Base-by-base conservation (phyloP, 257 asterid genomes). In the Petrea volubilis region DNA sequence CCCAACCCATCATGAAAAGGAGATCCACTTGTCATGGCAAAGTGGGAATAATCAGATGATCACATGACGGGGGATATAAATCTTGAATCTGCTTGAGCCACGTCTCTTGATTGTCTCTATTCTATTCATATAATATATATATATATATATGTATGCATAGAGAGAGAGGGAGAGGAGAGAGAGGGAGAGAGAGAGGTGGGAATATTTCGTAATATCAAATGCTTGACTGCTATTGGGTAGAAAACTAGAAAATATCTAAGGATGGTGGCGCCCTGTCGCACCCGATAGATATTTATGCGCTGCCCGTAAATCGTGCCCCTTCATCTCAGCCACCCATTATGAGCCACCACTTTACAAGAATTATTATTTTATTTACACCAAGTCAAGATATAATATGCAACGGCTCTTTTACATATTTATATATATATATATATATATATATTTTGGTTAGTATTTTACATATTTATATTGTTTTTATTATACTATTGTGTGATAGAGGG, bases 31-130 rank as follows among this genome's bases (percentile, higher is more conserved):
- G 23, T 63, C 34, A 67, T 75, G 81, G 74, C 71, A 82, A 82
- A 64, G 80, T 78, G 74, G 71, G 41, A 47, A 44, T 70, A 18
- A 36, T 52, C 68, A 50, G 73, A 65, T 49, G 73, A 65, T 49
- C 72, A 73, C 23, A 24, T 9, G 20, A 10, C n/a, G 12, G 70
- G 29, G 63, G 82, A 86, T 86, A 49, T 76, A 84, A 56, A 80
- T 78, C 87, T 29, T 24, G 52, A 77, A 49, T 18, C 21, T 15
- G 52, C 68, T 73, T 75, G 76, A 12, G 86, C 92, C 92, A 86
- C 92, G 87, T 80, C 29, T 49, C 14, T 15, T 4, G 25, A 66
- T 63, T 34, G 2, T 38, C 34, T 31, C 25, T 20, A 18, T 2
- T 56, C 2, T n/a, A 2, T 7, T 52, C 3, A 15, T 14, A 15